Conservation (phyloP, 2,329 filamentous ascomycete genomes). For the Aureobasidium sp. region DNA sequence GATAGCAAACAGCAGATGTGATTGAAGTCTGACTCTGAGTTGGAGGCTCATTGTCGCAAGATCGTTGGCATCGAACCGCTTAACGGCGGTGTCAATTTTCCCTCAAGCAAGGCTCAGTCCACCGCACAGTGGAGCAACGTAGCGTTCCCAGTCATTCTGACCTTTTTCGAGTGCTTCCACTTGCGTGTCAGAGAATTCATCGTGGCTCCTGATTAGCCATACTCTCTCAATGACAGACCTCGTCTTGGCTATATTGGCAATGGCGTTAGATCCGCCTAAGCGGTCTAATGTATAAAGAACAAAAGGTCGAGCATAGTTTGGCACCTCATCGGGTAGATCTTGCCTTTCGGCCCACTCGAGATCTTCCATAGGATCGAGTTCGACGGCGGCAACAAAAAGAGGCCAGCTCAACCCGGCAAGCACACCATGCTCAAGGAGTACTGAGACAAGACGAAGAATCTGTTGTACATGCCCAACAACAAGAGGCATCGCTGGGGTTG, state of each 20-base stretch:
- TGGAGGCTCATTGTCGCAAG: neutral
- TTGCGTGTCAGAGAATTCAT: constrained; percentile 17
- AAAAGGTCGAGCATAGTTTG: constrained; percentile 32
- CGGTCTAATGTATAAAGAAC: constrained; percentile 36
- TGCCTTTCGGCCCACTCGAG: constrained; percentile 26
- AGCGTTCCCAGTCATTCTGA: constrained; percentile 38
- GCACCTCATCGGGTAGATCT: constrained; percentile 19
- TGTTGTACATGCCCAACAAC: constrained; percentile 24
- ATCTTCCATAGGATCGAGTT: constrained; percentile 32
- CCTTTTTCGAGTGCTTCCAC: constrained; percentile 21
- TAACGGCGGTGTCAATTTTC: too few relatives aligned
- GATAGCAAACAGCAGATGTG: neutral
- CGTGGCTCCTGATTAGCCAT: constrained; percentile 40
- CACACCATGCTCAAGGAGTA: constrained; percentile 29
- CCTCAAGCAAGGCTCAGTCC: constrained; percentile 36
- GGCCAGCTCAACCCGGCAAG: constrained; percentile 37
- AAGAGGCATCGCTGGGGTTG: constrained; percentile 34
- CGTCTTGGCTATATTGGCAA: constrained; percentile 41
- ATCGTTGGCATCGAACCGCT: neutral
- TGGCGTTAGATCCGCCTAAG: constrained; percentile 37
- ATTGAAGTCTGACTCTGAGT: neutral
- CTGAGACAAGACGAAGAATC: constrained; percentile 31
- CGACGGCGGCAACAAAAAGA: constrained; percentile 39
- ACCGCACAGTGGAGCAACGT: constrained; percentile 37
- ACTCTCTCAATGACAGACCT: constrained; percentile 42